Conservation (phyloP, 108 stramenopile species). For the Skeletonema grethae region DNA sequence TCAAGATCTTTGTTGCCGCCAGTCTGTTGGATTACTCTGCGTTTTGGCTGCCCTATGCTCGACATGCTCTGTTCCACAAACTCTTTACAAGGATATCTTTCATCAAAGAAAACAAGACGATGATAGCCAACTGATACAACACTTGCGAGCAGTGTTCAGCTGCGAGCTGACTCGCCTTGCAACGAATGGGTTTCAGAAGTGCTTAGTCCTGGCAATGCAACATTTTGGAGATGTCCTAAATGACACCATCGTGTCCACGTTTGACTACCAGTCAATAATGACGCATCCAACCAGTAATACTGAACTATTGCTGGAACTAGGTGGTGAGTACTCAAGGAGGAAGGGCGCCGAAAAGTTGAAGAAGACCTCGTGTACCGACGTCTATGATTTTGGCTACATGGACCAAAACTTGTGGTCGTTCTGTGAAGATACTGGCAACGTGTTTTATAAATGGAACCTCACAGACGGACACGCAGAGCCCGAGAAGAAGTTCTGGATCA, state of each 20-base stretch:
- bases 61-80: neutral
- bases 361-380: neutral
- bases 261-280: slow-evolving; percentile 30
- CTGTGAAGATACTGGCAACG: slow-evolving; percentile 17
- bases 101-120: slow-evolving; percentile 5
- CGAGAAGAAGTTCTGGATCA: neutral
- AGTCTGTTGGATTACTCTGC: slow-evolving; percentile 28
- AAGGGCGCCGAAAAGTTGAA: slow-evolving; percentile 16
- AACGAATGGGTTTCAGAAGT: slow-evolving; percentile 4
- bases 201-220: slow-evolving; percentile 8
- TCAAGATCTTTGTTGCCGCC: slow-evolving; percentile 18
- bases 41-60: slow-evolving; percentile 38
- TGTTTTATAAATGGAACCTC: slow-evolving; percentile 7
- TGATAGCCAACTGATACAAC: slow-evolving; percentile 17
- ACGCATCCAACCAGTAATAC: slow-evolving; percentile 33
- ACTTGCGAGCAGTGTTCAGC: slow-evolving; percentile 27
- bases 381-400: slow-evolving; percentile 23
- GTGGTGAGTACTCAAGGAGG: slow-evolving; percentile 26
- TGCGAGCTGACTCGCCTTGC: slow-evolving; percentile 36
- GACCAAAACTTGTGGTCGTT: slow-evolving; percentile 37
- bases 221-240: slow-evolving; percentile 20
- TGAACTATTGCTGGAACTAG: slow-evolving; percentile 5
- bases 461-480: neutral
- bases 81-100: neutral
- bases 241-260: slow-evolving; percentile 8